A percentile compares a stretch with the other conserved stretches of the same genome.
These are phyloP conservation scores for Chiua virens DNA, from an alignment of 768 basidiomycete genomes.

Conservation along the genomic window DNA sequence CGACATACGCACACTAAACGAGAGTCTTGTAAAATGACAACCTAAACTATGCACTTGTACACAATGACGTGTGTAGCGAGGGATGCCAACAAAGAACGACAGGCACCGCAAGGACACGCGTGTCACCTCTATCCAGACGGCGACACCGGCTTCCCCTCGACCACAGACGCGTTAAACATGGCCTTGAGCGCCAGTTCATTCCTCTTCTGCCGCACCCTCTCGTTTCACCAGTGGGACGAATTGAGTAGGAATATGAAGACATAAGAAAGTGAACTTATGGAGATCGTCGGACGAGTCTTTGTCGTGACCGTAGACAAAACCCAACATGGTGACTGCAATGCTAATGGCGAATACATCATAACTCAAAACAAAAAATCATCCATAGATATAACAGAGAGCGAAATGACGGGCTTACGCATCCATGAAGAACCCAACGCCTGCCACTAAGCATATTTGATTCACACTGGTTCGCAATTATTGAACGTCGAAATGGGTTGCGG, in stretches of 20 bases:
- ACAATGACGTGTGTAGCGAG: too few species aligned
- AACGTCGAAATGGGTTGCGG: too few species aligned
- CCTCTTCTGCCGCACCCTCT: slow-evolving; percentile 81
- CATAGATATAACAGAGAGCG: too few species aligned
- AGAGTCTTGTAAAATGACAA: too few species aligned
- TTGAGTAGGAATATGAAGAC: slow-evolving; percentile 23
- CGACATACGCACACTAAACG: too few species aligned
- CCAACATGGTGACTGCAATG: slow-evolving; percentile 78
- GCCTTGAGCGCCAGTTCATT: slow-evolving; percentile 86
- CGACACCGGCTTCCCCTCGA: slow-evolving; percentile 5
- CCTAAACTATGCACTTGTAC: too few species aligned
- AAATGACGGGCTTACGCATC: too few species aligned
- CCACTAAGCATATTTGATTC: too few species aligned
- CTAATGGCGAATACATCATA: slow-evolving; percentile 89
- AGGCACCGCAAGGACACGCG: too few species aligned
- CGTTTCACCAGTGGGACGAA: slow-evolving; percentile 27
- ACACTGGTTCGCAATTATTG: too few species aligned
- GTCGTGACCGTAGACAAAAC: slow-evolving; percentile 62
- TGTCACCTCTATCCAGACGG: slow-evolving; percentile 4
- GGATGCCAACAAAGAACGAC: too few species aligned
- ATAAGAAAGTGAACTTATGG: neutral
- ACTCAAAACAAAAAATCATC: neutral
- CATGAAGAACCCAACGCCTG: too few species aligned
- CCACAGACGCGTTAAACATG: slow-evolving; percentile 60
- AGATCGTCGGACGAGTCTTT: neutral